These are phyloP conservation scores for Lycium barbarum DNA, from an alignment of 257 asterid genomes.

Conservation along the genomic window DNA sequence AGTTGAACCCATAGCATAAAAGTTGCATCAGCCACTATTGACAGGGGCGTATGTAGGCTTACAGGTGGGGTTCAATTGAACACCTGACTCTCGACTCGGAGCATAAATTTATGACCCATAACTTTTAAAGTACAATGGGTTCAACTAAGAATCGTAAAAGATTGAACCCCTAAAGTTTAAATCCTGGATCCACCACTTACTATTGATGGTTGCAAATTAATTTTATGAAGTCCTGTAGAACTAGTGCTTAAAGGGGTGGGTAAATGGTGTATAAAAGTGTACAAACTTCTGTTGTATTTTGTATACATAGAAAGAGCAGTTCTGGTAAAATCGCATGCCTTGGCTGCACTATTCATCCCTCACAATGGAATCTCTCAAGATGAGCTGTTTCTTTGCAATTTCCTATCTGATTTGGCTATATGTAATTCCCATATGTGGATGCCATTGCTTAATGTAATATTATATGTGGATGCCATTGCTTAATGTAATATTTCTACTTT, in stretches of 20 bases:
- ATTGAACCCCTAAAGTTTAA: no score
- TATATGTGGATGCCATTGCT: no score
- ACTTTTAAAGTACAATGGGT: no score
- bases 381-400: constrained; percentile 14
- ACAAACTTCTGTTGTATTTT: background rate
- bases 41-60: no score
- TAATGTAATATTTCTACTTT: no score
- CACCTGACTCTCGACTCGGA: no score
- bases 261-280: background rate
- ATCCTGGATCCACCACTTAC: background rate
- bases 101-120: no score
- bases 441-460: no score
- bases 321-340: background rate
- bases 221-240: background rate
- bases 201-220: background rate
- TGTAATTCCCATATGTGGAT: background rate
- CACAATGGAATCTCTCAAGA: background rate
- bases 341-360: background rate
- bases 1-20: constrained; percentile 1
- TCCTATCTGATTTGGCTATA: background rate
- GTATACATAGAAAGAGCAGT: background rate
- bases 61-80: no score
- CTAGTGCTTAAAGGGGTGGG: background rate
- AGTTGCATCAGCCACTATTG: background rate
- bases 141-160: no score